phyloP scores from a whole-genome alignment of 176 grass and related monocot species.

The Carex scoparia region DNA sequence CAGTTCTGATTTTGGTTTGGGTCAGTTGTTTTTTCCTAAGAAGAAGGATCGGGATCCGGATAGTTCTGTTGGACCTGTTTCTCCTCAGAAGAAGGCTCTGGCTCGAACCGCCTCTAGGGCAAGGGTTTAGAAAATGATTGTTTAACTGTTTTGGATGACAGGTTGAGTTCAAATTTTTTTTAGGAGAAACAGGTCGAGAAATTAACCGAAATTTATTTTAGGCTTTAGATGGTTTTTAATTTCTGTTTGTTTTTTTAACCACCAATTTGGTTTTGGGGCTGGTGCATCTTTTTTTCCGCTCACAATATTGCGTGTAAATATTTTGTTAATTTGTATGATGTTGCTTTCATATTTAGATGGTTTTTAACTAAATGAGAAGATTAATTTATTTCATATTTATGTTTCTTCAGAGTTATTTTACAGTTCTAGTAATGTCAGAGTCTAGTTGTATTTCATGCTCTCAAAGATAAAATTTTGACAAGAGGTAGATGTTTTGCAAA shows the following conservation, averaged over 20 bases:
- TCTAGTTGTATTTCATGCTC: background rate
- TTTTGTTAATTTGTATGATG: constrained; percentile 10
- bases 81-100: background rate
- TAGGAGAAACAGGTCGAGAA: constrained; percentile 27
- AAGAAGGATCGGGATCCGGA: constrained; percentile 36
- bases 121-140: constrained; percentile 21
- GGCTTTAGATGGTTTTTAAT: constrained; percentile 27
- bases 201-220: constrained; percentile 38
- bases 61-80: background rate
- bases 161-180: constrained; percentile 28
- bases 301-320: constrained; percentile 9
- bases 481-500: too few relatives aligned
- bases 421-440: too few relatives aligned
- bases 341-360: constrained; percentile 17
- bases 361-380: constrained; percentile 31
- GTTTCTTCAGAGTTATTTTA: too few relatives aligned
- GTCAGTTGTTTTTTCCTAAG: constrained; percentile 61
- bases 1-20: constrained; percentile 50
- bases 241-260: constrained; percentile 26
- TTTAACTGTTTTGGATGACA: background rate
- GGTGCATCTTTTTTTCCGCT: constrained; percentile 24
- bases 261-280: background rate
- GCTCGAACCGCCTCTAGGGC: constrained; percentile 28
- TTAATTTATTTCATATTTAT: constrained; percentile 14
- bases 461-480: too few relatives aligned